Percentiles rank a stretch among this genome's conserved stretches.
phyloP scores from a whole-genome alignment of 2,329 filamentous ascomycete genomes.

The Diaporthe batatas region DNA sequence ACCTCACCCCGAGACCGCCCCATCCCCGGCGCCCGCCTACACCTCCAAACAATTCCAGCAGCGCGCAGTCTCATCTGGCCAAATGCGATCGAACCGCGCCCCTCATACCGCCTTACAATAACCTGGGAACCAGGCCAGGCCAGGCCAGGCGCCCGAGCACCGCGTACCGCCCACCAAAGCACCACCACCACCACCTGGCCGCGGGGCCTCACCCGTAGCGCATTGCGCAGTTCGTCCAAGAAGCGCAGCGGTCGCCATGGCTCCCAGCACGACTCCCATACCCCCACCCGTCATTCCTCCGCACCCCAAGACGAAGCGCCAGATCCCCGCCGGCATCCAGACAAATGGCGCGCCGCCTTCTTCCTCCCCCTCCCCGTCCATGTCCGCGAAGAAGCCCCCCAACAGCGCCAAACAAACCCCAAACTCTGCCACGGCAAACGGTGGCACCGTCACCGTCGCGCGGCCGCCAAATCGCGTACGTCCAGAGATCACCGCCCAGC shows the following conservation, averaged over 20 bases:
- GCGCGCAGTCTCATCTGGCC: slow-evolving; percentile 25
- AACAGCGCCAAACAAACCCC: slow-evolving; percentile 64
- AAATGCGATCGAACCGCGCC: slow-evolving; percentile 41
- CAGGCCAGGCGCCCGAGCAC: slow-evolving; percentile 10
- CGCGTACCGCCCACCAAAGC: background rate
- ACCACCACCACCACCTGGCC: slow-evolving; percentile 50
- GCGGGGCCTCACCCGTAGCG: slow-evolving; percentile 37
- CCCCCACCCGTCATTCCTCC: slow-evolving; percentile 57
- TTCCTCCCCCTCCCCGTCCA: slow-evolving; percentile 70
- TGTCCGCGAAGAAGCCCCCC: slow-evolving; percentile 68
- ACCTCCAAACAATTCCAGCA: slow-evolving; percentile 52
- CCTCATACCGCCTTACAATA: slow-evolving; percentile 36
- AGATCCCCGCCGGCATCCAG: slow-evolving; percentile 74
- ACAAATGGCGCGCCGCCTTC: slow-evolving; percentile 72
- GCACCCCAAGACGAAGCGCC: slow-evolving; percentile 74
- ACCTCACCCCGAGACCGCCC: background rate
- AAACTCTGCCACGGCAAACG: slow-evolving; percentile 56
- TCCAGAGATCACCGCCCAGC: slow-evolving; percentile 59
- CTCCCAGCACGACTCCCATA: slow-evolving; percentile 65
- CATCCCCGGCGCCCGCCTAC: slow-evolving; percentile 4
- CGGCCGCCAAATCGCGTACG: slow-evolving; percentile 70
- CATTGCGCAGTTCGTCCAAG: slow-evolving; percentile 32
- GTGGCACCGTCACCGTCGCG: slow-evolving; percentile 61
- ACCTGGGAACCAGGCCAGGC: slow-evolving; percentile 30
- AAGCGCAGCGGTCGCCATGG: slow-evolving; percentile 57